Evolutionary conservation across 2,329 filamentous ascomycete genomes (phyloP).

Genomic region (Fusarium mundagurra): DNA sequence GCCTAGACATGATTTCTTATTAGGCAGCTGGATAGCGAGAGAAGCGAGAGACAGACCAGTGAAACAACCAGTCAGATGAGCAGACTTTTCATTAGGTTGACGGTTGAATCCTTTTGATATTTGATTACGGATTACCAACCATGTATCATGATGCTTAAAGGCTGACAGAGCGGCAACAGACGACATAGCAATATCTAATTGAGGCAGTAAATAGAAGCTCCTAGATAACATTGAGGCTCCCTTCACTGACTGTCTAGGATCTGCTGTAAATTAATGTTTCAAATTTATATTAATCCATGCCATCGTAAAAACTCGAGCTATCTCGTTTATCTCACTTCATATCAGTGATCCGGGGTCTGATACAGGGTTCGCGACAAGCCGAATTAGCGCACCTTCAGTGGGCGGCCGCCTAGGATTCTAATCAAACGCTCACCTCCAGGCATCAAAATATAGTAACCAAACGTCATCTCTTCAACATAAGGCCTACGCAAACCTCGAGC

Average conservation of each 20-base stretch:
- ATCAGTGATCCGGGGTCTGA: neutral
- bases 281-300: neutral
- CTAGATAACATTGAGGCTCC: too few relatives aligned
- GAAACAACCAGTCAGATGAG: neutral
- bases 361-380: neutral
- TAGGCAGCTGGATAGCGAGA: neutral
- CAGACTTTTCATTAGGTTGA: neutral
- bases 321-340: neutral
- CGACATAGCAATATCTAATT: neutral
- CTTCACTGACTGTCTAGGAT: neutral
- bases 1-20: neutral
- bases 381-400: slow-evolving; percentile 28
- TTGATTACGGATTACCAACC: slow-evolving; percentile 3
- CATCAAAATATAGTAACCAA: slow-evolving; percentile 29
- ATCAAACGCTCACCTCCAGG: slow-evolving; percentile 20
- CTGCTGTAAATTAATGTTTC: neutral
- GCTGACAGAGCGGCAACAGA: neutral
- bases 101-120: neutral
- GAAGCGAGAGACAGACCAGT: neutral
- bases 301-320: neutral
- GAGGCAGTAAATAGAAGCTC: neutral
- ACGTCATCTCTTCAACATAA: slow-evolving; percentile 21
- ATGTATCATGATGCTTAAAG: neutral
- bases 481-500: neutral
- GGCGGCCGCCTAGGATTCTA: slow-evolving; percentile 18